These are phyloP conservation scores for Plantago ovata DNA, from an alignment of 257 asterid species.

Conservation along the genomic window DNA sequence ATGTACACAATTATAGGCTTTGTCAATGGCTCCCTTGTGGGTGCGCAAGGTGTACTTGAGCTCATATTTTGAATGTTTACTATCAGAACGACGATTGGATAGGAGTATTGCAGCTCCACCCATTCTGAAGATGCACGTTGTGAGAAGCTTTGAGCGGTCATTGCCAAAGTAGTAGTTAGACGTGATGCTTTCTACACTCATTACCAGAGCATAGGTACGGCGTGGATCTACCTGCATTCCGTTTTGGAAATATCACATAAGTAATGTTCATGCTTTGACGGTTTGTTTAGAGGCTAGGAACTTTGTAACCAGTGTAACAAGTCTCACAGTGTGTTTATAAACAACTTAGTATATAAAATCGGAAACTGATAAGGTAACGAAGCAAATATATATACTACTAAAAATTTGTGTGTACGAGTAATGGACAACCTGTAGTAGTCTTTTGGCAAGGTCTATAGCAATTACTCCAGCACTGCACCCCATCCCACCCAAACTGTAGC, in stretches of 20 bases:
- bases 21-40: not conserved
- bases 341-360: no score
- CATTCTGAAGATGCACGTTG: not conserved
- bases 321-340: no score
- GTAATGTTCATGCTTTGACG: no score
- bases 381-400: no score
- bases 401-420: no score
- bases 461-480: constrained; percentile 1
- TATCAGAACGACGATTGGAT: not conserved
- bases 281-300: no score
- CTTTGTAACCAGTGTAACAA: no score
- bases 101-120: not conserved
- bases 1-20: not conserved
- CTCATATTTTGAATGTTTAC: not conserved
- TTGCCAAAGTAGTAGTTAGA: not conserved
- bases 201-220: not conserved
- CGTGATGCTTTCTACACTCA: not conserved
- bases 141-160: not conserved
- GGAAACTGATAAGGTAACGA: no score
- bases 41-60: not conserved
- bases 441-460: not conserved
- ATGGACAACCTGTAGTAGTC: not conserved
- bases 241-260: no score
- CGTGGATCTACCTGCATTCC: not conserved
- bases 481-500: constrained; percentile 1